Evolutionary conservation across 345 rosid species (phyloP).

Genomic region (Cochlearia excelsa): DNA sequence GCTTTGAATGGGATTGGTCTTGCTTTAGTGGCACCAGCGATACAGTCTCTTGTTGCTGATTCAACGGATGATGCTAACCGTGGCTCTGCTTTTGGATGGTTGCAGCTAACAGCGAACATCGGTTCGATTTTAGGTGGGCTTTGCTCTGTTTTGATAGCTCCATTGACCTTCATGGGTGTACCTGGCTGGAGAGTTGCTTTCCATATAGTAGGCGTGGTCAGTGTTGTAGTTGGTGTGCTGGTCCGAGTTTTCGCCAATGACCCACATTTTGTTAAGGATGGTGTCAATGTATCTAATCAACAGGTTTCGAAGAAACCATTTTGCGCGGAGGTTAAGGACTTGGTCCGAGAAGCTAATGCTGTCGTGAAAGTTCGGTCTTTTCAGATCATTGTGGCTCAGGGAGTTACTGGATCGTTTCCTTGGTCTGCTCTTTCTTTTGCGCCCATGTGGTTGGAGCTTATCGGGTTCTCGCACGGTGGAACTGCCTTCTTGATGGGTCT

Average conservation of each 20-base stretch:
- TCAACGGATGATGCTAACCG: constrained; percentile 71
- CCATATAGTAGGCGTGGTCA: constrained; percentile 70
- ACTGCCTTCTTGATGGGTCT: constrained; percentile 64
- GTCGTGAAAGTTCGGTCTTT: constrained; percentile 70
- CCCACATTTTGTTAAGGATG: constrained; percentile 52
- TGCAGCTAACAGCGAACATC: constrained; percentile 67
- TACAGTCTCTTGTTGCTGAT: constrained; percentile 89
- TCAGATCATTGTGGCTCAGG: constrained; percentile 88
- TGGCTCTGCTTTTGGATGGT: constrained; percentile 87
- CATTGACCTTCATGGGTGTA: constrained; percentile 59
- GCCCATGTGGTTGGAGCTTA: constrained; percentile 89
- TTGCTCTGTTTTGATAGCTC: constrained; percentile 66
- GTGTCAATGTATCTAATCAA: constrained; percentile 29
- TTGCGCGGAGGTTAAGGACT: constrained; percentile 53
- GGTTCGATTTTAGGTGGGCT: constrained; percentile 81
- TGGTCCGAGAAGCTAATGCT: constrained; percentile 51
- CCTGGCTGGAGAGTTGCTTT: constrained; percentile 92
- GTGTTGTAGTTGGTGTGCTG: constrained; percentile 64
- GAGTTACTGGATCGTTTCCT: constrained; percentile 78
- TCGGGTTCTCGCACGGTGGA: constrained; percentile 69
- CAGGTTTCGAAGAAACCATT: constrained; percentile 46
- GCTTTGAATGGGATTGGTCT: constrained; percentile 86
- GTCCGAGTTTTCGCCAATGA: constrained; percentile 67
- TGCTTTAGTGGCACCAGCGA: constrained; percentile 80
- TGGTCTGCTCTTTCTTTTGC: constrained; percentile 91